A percentile compares a stretch with the other conserved stretches of the same genome.
phyloP scores from a whole-genome alignment of 148 eudicot genomes.

The Chenopodium suecicum region DNA sequence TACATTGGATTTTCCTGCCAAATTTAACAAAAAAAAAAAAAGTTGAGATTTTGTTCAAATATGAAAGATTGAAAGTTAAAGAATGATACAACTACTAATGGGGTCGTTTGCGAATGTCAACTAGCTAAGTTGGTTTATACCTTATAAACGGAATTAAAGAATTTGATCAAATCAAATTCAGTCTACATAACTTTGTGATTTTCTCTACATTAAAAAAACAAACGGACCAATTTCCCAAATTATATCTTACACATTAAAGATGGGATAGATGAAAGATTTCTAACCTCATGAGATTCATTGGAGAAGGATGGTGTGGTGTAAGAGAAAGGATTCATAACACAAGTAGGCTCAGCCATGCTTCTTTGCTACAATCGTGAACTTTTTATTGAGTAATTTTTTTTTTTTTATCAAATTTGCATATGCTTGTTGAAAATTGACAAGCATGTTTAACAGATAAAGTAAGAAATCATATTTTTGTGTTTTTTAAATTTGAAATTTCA shows the following conservation, averaged over 20 bases:
- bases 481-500: conserved; percentile 42
- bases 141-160: no score
- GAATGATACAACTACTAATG: no score
- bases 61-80: no score
- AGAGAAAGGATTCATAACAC: conserved; percentile 54
- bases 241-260: not conserved
- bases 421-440: not conserved
- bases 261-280: not conserved
- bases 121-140: no score
- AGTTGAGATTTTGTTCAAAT: no score
- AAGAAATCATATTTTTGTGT: not conserved
- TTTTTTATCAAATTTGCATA: not conserved
- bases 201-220: no score
- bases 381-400: not conserved
- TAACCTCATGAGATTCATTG: conserved; percentile 42
- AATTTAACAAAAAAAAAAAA: no score
- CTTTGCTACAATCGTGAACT: not conserved
- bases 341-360: conserved; percentile 55
- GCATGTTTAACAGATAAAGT: not conserved
- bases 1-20: conserved; percentile 54
- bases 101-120: no score
- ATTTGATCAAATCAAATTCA: no score
- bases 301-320: conserved; percentile 35
- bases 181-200: no score
- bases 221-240: no score